Base-by-base conservation (phyloP, 2,329 filamentous ascomycete species). In the Scytalidium sp. region DNA sequence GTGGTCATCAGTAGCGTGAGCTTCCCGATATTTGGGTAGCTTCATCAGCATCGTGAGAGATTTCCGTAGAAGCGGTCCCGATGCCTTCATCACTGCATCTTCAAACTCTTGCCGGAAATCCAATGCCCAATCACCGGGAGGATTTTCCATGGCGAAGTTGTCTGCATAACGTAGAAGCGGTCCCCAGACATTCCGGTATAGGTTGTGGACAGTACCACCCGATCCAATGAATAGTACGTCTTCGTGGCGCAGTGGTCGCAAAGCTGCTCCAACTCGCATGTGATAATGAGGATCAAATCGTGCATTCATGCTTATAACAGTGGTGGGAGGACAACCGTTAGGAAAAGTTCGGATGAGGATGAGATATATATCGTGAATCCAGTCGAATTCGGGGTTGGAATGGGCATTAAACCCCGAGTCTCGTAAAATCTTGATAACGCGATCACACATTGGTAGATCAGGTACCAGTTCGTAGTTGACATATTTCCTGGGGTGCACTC, bases 281-380 rank as follows among this genome's bases (percentile, higher is more conserved):
- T 81, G 78, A 56, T 73, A 74, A 56, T 79, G 75, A 0, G 78
- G 76, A 52, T 80, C 76, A 60, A 75, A 80, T 5, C 74, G 68
- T 3, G 72, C 70, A 54, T 80, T 80, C 67, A 75, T 72, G 29
- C 70, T 75, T 50, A 80, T 64, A 50, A 85, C 70, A 3, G 80
- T 83, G 0, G 83, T 85, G 0, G 83, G 84, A 1, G 84, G 83
- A 56, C 80, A 84, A 19, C 69, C 70, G 2, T 61, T 54, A 0
- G 83, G 83, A 55, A 87, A 87, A 83, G 87, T 87, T 49, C 82
- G 74, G 61, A 86, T 84, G 9, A 87, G 69, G 49, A 87, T 76
- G 7, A 87, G 75, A 59, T 81, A 87, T 0, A 81, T 84, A 64
- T 87, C 84, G 69, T 87, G 83, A 61, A 87, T 86, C 83, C 83